Evolutionary conservation across 78 protist species (phyloP).

Genomic region (Dictyostelium brefeldianum): DNA sequence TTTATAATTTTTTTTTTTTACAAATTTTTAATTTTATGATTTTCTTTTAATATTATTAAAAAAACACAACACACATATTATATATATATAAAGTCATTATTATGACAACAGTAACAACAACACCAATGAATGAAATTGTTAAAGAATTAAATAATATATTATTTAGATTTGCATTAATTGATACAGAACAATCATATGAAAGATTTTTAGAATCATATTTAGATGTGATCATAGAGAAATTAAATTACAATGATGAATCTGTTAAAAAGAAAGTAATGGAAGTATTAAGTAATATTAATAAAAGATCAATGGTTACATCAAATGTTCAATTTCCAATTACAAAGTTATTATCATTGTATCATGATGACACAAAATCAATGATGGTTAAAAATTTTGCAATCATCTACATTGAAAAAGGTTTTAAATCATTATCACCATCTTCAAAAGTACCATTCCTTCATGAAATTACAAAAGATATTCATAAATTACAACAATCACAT

Average conservation of each 20-base stretch:
- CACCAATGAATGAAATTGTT: neutral
- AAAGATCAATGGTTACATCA: conserved; percentile 23
- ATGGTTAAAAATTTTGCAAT: conserved; percentile 52
- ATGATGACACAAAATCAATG: neutral
- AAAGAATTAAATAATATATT: conserved; percentile 66
- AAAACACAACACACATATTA: neutral
- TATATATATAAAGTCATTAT: neutral
- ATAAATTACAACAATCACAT: conserved; percentile 19
- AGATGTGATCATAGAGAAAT: neutral
- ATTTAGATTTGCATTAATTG: conserved; percentile 69
- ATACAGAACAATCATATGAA: conserved; percentile 29
- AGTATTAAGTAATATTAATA: conserved; percentile 56
- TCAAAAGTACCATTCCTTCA: neutral
- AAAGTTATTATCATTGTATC: conserved; percentile 27
- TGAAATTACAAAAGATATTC: conserved; percentile 5
- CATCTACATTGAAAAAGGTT: conserved; percentile 78
- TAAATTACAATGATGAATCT: neutral
- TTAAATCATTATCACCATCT: conserved; percentile 5
- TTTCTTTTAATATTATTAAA: neutral
- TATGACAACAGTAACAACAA: neutral
- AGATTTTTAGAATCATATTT: conserved; percentile 30
- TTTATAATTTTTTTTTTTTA: neutral
- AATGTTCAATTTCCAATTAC: conserved; percentile 48
- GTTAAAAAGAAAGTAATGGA: conserved; percentile 76
- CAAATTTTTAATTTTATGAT: neutral